phyloP scores from a whole-genome alignment of 768 basidiomycete genomes.

The Suillus lakei region DNA sequence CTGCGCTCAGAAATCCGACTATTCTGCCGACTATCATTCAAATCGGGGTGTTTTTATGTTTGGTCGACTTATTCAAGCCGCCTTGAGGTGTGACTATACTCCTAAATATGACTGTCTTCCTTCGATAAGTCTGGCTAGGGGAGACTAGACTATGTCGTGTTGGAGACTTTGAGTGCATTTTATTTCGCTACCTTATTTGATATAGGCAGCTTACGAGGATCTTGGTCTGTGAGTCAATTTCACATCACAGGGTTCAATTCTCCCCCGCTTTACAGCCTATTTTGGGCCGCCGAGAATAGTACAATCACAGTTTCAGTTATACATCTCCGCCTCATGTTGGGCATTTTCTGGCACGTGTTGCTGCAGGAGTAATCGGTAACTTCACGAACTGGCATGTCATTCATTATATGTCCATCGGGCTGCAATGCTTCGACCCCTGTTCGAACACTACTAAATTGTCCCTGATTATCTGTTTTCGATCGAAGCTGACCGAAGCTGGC shows the following conservation, averaged over 20 bases:
- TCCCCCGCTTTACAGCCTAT: slow-evolving; percentile 43
- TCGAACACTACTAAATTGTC: slow-evolving; percentile 24
- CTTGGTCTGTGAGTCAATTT: slow-evolving; percentile 30
- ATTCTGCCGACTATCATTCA: neutral
- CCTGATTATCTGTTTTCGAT: slow-evolving; percentile 32
- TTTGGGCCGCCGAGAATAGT: slow-evolving; percentile 30
- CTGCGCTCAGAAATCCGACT: neutral
- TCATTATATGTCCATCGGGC: slow-evolving; percentile 43
- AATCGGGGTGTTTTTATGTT: neutral
- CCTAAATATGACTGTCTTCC: too few species aligned
- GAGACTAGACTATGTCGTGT: too few species aligned
- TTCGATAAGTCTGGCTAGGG: too few species aligned
- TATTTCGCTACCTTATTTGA: too few species aligned
- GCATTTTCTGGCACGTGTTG: too few species aligned
- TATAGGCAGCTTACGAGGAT: neutral
- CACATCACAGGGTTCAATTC: slow-evolving; percentile 20
- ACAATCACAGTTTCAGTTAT: slow-evolving; percentile 28
- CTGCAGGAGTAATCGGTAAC: slow-evolving; percentile 34
- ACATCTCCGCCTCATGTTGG: slow-evolving; percentile 13
- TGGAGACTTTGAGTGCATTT: too few species aligned
- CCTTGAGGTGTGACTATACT: neutral
- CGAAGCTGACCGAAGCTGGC: neutral
- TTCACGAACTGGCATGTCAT: slow-evolving; percentile 40
- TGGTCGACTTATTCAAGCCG: neutral
- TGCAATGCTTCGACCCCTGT: slow-evolving; percentile 21